phyloP scores from a whole-genome alignment of 2,329 filamentous ascomycete species.

The Ophiognomonia clavigignenti-juglandacearum region DNA sequence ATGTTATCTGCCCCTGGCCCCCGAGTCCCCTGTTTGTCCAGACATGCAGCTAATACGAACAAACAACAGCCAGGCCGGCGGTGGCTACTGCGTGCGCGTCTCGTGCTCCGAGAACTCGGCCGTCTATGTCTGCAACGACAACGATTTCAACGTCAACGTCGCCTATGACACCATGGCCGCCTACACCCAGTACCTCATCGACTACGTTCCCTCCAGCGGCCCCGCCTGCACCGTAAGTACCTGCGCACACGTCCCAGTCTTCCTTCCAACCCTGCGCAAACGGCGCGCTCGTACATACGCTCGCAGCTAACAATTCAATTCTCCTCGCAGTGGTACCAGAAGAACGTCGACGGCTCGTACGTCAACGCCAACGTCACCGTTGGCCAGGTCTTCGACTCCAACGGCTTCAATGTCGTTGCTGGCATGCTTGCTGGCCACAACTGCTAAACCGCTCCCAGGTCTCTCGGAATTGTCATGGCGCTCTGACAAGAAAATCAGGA shows the following conservation, averaged over 20 bases:
- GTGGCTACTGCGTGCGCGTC: not conserved
- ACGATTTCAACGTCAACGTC: not conserved
- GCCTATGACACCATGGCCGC: not conserved
- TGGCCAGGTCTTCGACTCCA: slow-evolving; percentile 5
- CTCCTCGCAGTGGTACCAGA: not conserved
- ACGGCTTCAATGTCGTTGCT: not conserved
- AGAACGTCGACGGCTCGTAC: not conserved
- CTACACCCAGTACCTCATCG: slow-evolving; percentile 5
- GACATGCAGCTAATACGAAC: not conserved
- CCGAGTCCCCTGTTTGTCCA: not conserved
- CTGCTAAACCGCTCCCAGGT: not conserved
- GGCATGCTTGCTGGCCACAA: not conserved
- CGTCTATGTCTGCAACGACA: slow-evolving; percentile 8
- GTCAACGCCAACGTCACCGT: not conserved
- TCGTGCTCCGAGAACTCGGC: not conserved
- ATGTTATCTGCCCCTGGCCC: not conserved
- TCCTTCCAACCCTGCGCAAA: too few relatives aligned
- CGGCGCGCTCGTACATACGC: not conserved
- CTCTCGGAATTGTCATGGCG: not conserved
- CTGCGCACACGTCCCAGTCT: too few relatives aligned
- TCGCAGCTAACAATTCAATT: not conserved
- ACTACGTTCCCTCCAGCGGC: not conserved
- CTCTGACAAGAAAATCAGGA: too few relatives aligned
- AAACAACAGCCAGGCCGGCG: not conserved
- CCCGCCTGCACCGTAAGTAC: not conserved